phyloP scores from a whole-genome alignment of 2,329 filamentous ascomycete species.

The Huntiella decipiens region DNA sequence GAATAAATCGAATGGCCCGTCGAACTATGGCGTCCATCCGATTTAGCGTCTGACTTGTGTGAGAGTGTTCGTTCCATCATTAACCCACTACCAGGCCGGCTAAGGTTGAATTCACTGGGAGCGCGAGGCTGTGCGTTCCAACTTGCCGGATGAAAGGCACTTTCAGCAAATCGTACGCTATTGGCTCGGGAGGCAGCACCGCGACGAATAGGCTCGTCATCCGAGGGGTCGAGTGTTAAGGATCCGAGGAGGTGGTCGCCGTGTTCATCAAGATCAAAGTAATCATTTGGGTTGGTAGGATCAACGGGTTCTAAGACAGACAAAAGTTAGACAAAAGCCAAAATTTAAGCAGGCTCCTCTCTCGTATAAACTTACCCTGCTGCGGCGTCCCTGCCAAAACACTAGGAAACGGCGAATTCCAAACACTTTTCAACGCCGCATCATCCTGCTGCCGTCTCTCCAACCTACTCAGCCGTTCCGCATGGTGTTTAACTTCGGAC shows the following conservation, averaged over 20 bases:
- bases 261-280: constrained; percentile 81
- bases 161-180: constrained; percentile 94
- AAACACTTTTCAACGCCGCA: constrained; percentile 61
- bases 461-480: constrained; percentile 39
- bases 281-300: constrained; percentile 39
- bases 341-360: background rate
- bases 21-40: constrained; percentile 78
- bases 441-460: constrained; percentile 51
- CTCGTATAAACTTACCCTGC: constrained; percentile 43
- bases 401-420: constrained; percentile 86
- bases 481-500: constrained; percentile 52
- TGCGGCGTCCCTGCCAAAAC: constrained; percentile 67
- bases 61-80: constrained; percentile 84
- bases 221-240: constrained; percentile 59
- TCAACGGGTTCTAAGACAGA: constrained; percentile 8
- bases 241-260: constrained; percentile 61
- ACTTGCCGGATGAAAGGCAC: constrained; percentile 69
- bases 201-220: constrained; percentile 68
- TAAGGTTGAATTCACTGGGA: constrained; percentile 62
- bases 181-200: constrained; percentile 84
- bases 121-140: constrained; percentile 61
- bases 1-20: constrained; percentile 54
- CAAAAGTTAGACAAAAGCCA: background rate
- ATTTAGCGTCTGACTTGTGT: constrained; percentile 48
- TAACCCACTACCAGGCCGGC: constrained; percentile 61